Base-by-base conservation (phyloP, 1,284 basidiomycete species). In the Mycena citricolor region DNA sequence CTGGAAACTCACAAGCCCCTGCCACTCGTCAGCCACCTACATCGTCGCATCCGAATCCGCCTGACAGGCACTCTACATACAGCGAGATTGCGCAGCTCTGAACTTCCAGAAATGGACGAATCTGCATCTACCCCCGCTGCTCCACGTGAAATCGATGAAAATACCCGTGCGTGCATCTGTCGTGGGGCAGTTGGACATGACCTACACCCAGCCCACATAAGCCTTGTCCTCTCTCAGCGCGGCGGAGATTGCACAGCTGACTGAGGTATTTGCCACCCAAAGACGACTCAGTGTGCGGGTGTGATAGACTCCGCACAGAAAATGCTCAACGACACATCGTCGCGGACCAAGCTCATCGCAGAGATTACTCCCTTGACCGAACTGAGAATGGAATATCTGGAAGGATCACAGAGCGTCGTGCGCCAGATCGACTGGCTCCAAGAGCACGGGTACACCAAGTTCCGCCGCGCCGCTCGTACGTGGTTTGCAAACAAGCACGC, bases 361-460 rank as follows among this genome's bases (percentile, higher is more conserved):
- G 45, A 41, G 36, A 52, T 52, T 41, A 44, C 51, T 10, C 43
- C 46, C 11, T 42, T 52, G 8, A n/a, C 36, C 10, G 39, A 30
- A 5, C 51, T 52, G 8, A 46, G 46, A 24, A 33, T 22, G 14
- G 51, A 48, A 35, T 52, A 52, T 13, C 42, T 45, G n/a, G 35
- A 45, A 3, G 51, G 47, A 1, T 29, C 50, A 0, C 51, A 48
- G 36, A 52, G 47, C 40, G 25, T 52, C 21, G 37, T 52, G 4
- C 35, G 40, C 19, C 51, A 52, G 42, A 30, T 52, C 32, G 46
- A 52, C 36, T 52, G 51, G 51, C 43, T 52, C 19, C 17, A 28
- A 4, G 42, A 16, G 19, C 42, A 49, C 29, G 51, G 51, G 5
- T 52, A 43, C 32, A 52, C 31, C 19, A 8, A 40, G 12, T 52